Base-by-base conservation (phyloP, 495 filamentous ascomycete genomes). In the Cenococcum geophilum region DNA sequence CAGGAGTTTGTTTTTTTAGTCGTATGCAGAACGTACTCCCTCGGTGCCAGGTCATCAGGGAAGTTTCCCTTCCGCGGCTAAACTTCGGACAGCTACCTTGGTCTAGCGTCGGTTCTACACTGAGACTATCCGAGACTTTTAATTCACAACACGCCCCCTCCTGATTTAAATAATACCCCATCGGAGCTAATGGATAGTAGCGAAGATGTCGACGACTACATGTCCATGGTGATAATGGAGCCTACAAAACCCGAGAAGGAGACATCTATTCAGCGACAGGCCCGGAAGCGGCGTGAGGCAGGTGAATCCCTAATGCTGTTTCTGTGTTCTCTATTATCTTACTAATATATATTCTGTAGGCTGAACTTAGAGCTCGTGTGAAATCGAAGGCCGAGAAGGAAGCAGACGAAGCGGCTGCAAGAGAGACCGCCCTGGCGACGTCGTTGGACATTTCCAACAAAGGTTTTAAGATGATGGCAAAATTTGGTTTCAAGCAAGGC, bases 401-500 rank as follows among this genome's bases (percentile, higher is more conserved):
- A 16, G 82, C 81, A 18, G 82, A 88, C 62, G 89, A 85, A 67
- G 81, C 77, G 23, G 78, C 78, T 40, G 82, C 80, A 23, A 87
- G 90, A 47, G 91, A 97, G 71, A 81, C 78, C 45, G 90, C 86
- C 4, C 80, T 96, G 16, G 76, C 83, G 1, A 85, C 76, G 14
- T 86, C 85, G n/a, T 78, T 96, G 25, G 73, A 74, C 16, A 50
- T 69, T 25, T 76, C 78, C 55, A 87, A 80, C 74, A 98, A 97
- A 72, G 93, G 93, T 1, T 84, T 91, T 58, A 79, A 88, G 59
- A 96, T 98, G 91, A 93, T 98, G 92, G 85, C 89, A n/a, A 91
- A 87, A 73, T 86, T 98, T 77, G 93, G 93, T 6, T 98, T 92
- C 75, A 87, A 83, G 62, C 75, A 82, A 10, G 87, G 87, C 14